phyloP scores from a whole-genome alignment of 2,329 filamentous ascomycete species.

The Clarireedia hainanense region DNA sequence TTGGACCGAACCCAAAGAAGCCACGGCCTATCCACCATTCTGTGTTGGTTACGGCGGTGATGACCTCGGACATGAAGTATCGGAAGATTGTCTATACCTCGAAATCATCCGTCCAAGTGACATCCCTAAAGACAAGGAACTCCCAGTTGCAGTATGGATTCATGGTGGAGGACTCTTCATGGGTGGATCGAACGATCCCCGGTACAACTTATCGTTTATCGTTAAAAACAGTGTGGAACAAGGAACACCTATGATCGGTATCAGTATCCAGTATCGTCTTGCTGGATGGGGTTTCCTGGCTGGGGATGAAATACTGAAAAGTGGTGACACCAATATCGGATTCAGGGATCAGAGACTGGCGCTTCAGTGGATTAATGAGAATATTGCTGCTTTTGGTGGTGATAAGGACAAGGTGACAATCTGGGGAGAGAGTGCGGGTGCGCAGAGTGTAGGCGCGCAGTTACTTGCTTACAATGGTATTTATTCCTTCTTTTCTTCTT shows the following conservation, averaged over 20 bases:
- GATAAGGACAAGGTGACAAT: slow-evolving; percentile 36
- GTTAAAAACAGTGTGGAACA: slow-evolving; percentile 33
- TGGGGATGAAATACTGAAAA: slow-evolving; percentile 31
- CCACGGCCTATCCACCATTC: slow-evolving; percentile 16
- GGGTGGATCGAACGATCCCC: slow-evolving; percentile 17
- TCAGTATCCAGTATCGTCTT: slow-evolving; percentile 39
- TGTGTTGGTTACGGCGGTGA: slow-evolving; percentile 24
- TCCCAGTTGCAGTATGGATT: slow-evolving; percentile 50
- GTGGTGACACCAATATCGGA: slow-evolving; percentile 39
- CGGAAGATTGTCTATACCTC: slow-evolving; percentile 47
- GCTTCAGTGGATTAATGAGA: slow-evolving; percentile 37
- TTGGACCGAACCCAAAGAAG: slow-evolving; percentile 11
- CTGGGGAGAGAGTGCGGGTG: slow-evolving; percentile 36
- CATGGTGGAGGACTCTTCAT: slow-evolving; percentile 39
- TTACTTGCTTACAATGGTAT: slow-evolving; percentile 38
- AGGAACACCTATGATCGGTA: slow-evolving; percentile 37
- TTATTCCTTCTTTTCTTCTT: background rate
- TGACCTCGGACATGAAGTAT: slow-evolving; percentile 10
- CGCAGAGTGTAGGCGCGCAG: slow-evolving; percentile 17
- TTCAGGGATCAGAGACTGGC: slow-evolving; percentile 36
- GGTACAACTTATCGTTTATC: slow-evolving; percentile 21
- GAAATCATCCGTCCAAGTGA: slow-evolving; percentile 41
- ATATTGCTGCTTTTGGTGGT: slow-evolving; percentile 38
- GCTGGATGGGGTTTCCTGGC: slow-evolving; percentile 40
- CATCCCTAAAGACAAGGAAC: background rate